These are phyloP conservation scores for Eucalyptus cloeziana DNA, from an alignment of 345 rosid genomes.

Conservation along the genomic window DNA sequence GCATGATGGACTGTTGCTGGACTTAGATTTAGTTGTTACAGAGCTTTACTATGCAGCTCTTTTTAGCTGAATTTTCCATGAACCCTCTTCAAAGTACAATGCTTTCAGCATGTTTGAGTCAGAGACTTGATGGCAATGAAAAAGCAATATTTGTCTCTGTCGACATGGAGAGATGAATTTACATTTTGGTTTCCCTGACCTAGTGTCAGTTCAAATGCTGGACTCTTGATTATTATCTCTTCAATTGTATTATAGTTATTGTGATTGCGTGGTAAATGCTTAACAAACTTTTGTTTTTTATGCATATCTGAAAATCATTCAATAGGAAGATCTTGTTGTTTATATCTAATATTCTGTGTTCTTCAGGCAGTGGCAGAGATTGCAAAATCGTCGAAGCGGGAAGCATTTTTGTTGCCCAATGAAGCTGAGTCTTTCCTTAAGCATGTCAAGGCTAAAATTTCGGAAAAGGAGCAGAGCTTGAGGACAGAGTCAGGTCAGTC, in stretches of 20 bases:
- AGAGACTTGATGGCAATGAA: background rate
- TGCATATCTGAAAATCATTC: background rate
- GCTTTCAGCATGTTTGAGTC: background rate
- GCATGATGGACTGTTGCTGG: background rate
- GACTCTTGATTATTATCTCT: background rate
- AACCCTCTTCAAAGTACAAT: background rate
- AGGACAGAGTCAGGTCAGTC: slow-evolving; percentile 4
- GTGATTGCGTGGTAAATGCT: background rate
- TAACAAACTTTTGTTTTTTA: background rate
- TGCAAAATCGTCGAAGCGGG: slow-evolving; percentile 59
- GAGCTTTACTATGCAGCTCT: background rate
- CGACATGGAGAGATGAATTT: background rate
- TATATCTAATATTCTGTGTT: background rate
- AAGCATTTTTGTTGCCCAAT: slow-evolving; percentile 47
- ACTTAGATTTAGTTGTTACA: background rate
- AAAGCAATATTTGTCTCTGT: background rate
- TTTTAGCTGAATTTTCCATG: background rate
- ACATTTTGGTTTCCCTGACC: background rate
- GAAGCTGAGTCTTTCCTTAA: slow-evolving; percentile 33
- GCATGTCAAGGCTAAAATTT: slow-evolving; percentile 31
- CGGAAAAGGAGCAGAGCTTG: slow-evolving; percentile 10
- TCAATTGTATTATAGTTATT: background rate
- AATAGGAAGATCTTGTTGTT: background rate
- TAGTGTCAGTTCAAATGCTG: background rate
- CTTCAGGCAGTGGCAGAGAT: slow-evolving; percentile 75